Conservation (phyloP, 2,329 filamentous ascomycete genomes). For the Aspergillus sp. region DNA sequence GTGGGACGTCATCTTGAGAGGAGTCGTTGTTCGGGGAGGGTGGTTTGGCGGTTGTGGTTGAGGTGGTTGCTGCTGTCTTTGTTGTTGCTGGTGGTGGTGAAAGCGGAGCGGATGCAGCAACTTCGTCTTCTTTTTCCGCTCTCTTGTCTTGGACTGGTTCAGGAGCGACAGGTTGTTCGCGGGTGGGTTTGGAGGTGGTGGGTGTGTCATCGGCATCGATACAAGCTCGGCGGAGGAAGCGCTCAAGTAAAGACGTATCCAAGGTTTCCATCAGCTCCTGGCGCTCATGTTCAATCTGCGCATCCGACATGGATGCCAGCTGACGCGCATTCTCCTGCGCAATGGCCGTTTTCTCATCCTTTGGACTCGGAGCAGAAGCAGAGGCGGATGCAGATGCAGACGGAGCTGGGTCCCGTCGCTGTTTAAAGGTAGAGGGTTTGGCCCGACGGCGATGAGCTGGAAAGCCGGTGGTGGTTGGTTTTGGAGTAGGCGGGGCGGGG, state of each 20-base stretch:
- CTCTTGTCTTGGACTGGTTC: neutral
- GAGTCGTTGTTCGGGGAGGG: constrained; percentile 6
- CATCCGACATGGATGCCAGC: constrained; percentile 74
- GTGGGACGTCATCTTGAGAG: constrained; percentile 38
- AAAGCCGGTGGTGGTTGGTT: constrained; percentile 74
- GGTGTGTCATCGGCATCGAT: constrained; percentile 62
- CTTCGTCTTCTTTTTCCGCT: neutral
- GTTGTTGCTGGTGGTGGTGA: constrained; percentile 1
- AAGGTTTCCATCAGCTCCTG: constrained; percentile 78
- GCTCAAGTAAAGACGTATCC: constrained; percentile 73
- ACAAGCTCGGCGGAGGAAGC: constrained; percentile 73
- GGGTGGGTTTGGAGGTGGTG: constrained; percentile 6
- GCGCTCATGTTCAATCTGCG: constrained; percentile 79
- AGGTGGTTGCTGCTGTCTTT: neutral
- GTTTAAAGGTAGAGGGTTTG: constrained; percentile 76
- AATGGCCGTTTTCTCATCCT: constrained; percentile 69
- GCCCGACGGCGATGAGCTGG: constrained; percentile 82
- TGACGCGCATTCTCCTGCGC: constrained; percentile 77
- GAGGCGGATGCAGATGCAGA: constrained; percentile 9
- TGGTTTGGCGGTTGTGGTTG: neutral
- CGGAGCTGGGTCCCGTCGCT: constrained; percentile 47
- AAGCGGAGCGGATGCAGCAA: constrained; percentile 3
- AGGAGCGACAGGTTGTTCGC: neutral
- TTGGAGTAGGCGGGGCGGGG: constrained; percentile 47
- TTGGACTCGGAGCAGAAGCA: constrained; percentile 3